These are phyloP conservation scores for Solanum sitiens DNA, from an alignment of 257 asterid species.

Conservation along the genomic window DNA sequence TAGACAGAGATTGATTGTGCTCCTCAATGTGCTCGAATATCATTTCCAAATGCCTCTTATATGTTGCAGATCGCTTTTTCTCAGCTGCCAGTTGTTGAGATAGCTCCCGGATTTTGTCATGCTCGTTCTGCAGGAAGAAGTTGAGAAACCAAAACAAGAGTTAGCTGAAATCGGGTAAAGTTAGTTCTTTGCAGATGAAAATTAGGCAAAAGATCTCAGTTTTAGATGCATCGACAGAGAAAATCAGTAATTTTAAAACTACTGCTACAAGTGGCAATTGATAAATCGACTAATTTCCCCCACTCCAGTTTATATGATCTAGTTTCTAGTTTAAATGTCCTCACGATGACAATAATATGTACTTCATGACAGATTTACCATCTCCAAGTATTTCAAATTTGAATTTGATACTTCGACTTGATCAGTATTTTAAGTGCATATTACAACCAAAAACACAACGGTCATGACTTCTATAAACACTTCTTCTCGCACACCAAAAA, in stretches of 20 bases:
- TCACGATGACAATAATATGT: not conserved
- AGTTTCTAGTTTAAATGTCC: not conserved
- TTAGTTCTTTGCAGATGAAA: not conserved
- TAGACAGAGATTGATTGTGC: slow-evolving; percentile 70
- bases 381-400: not conserved
- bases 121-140: slow-evolving; percentile 60
- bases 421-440: not conserved
- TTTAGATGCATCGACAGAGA: not conserved
- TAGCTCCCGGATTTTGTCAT: slow-evolving; percentile 78
- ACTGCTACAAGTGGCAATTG: not conserved
- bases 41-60: slow-evolving; percentile 87
- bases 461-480: not conserved
- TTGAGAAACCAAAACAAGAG: not conserved
- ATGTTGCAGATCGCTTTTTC: slow-evolving; percentile 80
- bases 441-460: not conserved
- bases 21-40: slow-evolving; percentile 88
- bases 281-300: not conserved
- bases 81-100: slow-evolving; percentile 83
- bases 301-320: not conserved
- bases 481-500: not conserved
- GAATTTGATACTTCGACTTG: not conserved
- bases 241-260: not conserved
- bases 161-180: not conserved
- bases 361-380: not conserved
- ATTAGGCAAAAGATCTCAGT: not conserved